These are phyloP conservation scores for Magnusiomyces tetraspermus DNA, from an alignment of 1,139 yeast genomes.

Conservation along the genomic window DNA sequence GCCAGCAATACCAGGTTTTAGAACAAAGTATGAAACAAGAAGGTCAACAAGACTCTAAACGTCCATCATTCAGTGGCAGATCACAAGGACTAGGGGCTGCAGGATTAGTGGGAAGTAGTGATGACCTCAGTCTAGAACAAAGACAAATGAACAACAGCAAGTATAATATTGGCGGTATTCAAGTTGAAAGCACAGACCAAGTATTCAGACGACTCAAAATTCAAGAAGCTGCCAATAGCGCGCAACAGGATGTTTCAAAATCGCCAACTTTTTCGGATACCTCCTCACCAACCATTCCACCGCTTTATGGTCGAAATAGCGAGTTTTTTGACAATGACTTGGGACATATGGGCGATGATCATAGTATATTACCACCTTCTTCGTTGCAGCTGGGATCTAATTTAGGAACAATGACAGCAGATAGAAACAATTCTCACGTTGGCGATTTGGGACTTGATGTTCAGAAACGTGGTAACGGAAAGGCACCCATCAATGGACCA, in stretches of 20 bases:
- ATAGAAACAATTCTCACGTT: neutral
- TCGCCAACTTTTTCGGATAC: conserved; percentile 15
- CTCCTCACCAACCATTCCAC: neutral
- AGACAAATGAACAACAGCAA: conserved; percentile 9
- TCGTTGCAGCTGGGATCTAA: neutral
- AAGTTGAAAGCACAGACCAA: conserved; percentile 25
- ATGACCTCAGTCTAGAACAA: neutral
- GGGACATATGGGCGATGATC: neutral
- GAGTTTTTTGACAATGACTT: neutral
- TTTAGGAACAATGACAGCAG: neutral
- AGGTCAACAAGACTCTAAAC: neutral
- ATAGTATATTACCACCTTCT: neutral
- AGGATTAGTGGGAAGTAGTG: neutral
- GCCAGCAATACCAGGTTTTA: conserved; percentile 19
- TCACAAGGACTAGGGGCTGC: neutral
- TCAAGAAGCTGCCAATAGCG: conserved; percentile 18
- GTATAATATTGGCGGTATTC: conserved; percentile 25
- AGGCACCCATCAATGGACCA: neutral
- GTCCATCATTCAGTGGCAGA: neutral
- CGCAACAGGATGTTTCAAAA: conserved; percentile 12
- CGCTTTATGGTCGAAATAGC: neutral
- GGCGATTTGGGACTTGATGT: neutral
- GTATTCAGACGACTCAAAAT: conserved; percentile 24
- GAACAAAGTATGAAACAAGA: conserved; percentile 12
- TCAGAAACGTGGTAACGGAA: neutral